Base-by-base conservation (phyloP, 1,284 basidiomycete species). In the Rhodotorula sp. region DNA sequence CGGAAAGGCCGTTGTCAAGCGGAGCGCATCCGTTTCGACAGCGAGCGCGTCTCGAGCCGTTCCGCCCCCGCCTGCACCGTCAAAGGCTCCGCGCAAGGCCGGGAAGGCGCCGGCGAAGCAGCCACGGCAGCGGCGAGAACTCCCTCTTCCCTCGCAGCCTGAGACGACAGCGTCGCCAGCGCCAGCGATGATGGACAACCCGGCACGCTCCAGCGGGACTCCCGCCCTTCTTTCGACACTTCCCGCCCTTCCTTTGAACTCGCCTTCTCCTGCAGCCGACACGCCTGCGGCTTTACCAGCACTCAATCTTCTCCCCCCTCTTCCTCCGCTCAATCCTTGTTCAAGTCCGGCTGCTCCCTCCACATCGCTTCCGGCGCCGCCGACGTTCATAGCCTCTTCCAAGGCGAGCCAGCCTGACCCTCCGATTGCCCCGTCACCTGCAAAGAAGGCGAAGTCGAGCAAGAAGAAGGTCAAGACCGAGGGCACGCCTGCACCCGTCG, bases 381-480 rank as follows among this genome's bases (percentile, higher is more conserved):
- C 55, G 3, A 15, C 39, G 39, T 13, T 17, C 5, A 17, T 17
- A 3, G 19, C 39, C 5, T 44, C 13, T 10, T 17, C 11, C 13
- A 44, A 8, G 9, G 11, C 11, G 3, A 44, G 13, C 39, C 11
- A 44, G 39, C 11, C 24, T 2, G 11, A 8, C 6, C 22, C 30
- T 36, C 4, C 59, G 4, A 22, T 27, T 11, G 48, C 51, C 1
- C 22, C 52, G 4, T 15, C 48, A 3, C 57, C 58, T 27, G 32
- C 39, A 11, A 67, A 73, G 61, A 67, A 71, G 62, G 62, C 67
- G 51, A 67, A 68, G 49, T 57, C 66, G 56, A 53, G 57, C 24
- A 55, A 72, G 53, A 65, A 74, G 62, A 57, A 61, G 27, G 60
- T 15, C n/a, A 57, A 57, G 51, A 39, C 48, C 15, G 36, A 53